Evolutionary conservation across 2,329 filamentous ascomycete species (phyloP), one percentile per base, ranked within the genome.

Genomic region (Chaetomium sp.): DNA sequence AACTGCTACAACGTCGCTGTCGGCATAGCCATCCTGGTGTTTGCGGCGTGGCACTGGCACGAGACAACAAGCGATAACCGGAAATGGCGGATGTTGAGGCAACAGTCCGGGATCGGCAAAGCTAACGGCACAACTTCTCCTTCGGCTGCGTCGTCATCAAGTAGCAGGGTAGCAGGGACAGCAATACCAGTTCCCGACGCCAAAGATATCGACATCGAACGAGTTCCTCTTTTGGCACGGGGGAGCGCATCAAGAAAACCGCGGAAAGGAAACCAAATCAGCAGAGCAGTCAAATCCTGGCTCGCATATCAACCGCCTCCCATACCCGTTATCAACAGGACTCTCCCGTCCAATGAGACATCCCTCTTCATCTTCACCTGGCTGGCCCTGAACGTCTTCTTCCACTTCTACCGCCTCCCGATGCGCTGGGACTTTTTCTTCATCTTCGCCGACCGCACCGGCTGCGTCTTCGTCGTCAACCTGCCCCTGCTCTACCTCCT

Each of bases 401-500:
- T 85, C 72, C 80, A 83, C 35, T 72, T 87, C 65, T 87, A 82
- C 73, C 75, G 74, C 63, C 79, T 84, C 35, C 79, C 82, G 0
- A 72, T 85, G 21, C 76, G 77, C 13, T 68, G 79, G n/a, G 74
- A 77, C 55, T 81, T 81, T 70, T 77, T 85, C 62, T 86, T 88
- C 72, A 79, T 85, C 60, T 82, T 88, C 56, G 82, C 84, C 64
- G 85, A 88, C 70, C 79, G 85, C 33, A 80, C 82, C 45, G 85
- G 84, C 5, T 78, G 83, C 50, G 71, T 87, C 25, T 82, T 83
- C 69, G 73, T 80, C 58, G 79, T 77, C 70, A 82, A 83, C 69
- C 74, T 83, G 0, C 81, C 81, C 0, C 73, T 82, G 4, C 78
- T 90, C 3, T 90, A 90, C 72, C 77, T 90, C 4, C 78, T 90